phyloP scores from a whole-genome alignment of 2,329 filamentous ascomycete species.

The Sclerotinia subarctica region DNA sequence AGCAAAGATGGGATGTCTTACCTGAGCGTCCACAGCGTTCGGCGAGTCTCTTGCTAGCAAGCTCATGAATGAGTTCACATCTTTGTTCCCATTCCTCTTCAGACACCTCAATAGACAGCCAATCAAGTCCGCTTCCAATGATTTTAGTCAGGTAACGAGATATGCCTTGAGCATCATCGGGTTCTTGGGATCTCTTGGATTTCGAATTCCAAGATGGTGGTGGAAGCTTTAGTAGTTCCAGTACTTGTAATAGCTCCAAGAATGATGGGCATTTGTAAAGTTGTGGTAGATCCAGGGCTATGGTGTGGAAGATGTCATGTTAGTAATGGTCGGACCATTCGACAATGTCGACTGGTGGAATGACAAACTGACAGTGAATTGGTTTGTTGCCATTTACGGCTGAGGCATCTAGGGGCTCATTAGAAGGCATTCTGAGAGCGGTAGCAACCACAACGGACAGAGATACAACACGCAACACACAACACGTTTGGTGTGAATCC shows the following conservation, averaged over 20 bases:
- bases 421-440: conserved; percentile 1
- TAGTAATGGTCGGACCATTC: background rate
- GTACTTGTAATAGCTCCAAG: conserved; percentile 58
- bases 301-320: background rate
- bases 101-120: conserved; percentile 50
- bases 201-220: conserved; percentile 63
- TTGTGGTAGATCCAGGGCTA: conserved; percentile 75
- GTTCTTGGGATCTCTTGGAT: conserved; percentile 38
- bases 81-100: conserved; percentile 42
- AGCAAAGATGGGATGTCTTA: conserved; percentile 37
- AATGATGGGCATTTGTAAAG: conserved; percentile 73
- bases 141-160: conserved; percentile 67
- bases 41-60: conserved; percentile 74
- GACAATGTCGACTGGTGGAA: background rate
- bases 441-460: background rate
- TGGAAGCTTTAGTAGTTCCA: conserved; percentile 63
- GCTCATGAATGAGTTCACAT: conserved; percentile 70
- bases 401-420: conserved; percentile 2
- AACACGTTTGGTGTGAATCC: background rate
- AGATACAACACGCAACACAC: background rate
- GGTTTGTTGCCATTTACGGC: background rate
- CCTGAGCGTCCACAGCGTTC: conserved; percentile 79
- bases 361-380: conserved; percentile 16
- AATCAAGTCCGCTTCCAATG: conserved; percentile 62
- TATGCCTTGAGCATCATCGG: conserved; percentile 48